These are phyloP conservation scores for Tetracentron sinense DNA, from an alignment of 164 flowering plant genomes.

Conservation along the genomic window DNA sequence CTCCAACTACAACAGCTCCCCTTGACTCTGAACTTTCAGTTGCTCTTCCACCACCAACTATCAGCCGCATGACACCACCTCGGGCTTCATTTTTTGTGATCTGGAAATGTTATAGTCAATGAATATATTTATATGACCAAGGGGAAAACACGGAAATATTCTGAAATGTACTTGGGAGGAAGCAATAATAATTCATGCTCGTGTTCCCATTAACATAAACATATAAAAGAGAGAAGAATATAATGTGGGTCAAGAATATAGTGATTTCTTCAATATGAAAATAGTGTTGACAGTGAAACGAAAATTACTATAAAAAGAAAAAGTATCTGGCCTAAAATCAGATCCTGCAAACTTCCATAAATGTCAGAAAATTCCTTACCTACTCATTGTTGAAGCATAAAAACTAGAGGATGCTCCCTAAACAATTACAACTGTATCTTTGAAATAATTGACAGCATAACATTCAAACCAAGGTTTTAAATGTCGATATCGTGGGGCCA, in stretches of 20 bases:
- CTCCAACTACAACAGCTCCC: conserved; percentile 96
- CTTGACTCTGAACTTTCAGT: conserved; percentile 59
- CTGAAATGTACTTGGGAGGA: too few species aligned
- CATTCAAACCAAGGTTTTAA: too few species aligned
- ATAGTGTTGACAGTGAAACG: not conserved
- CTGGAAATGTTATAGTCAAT: conserved; percentile 28
- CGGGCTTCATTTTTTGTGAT: conserved; percentile 70
- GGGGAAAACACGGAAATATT: too few species aligned
- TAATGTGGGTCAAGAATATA: not conserved
- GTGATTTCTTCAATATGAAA: not conserved
- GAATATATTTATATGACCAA: not conserved
- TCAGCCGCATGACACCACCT: conserved; percentile 91
- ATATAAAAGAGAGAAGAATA: not conserved
- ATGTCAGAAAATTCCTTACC: too few species aligned
- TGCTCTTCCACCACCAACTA: conserved; percentile 99
- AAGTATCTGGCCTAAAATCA: not conserved
- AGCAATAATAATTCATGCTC: too few species aligned
- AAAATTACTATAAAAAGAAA: not conserved
- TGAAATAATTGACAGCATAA: not conserved
- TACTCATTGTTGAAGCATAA: too few species aligned
- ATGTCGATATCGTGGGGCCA: too few species aligned
- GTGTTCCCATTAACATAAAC: too few species aligned
- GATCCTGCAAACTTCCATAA: not conserved
- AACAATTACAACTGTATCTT: not conserved
- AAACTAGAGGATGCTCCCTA: not conserved